phyloP scores from a whole-genome alignment of 2,329 filamentous ascomycete genomes.

The Cordyceps militaris region DNA sequence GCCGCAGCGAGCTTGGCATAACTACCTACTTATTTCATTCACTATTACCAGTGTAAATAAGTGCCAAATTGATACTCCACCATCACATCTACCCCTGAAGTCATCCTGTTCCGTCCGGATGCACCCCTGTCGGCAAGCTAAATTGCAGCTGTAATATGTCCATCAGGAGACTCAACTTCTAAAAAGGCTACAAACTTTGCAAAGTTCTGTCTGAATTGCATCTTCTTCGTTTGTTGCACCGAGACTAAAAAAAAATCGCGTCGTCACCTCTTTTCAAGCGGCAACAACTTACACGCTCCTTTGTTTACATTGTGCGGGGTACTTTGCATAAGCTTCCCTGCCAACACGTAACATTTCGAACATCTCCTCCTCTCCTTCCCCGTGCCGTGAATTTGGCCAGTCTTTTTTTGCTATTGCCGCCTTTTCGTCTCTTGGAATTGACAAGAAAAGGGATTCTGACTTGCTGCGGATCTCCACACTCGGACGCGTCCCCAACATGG shows the following conservation, averaged over 20 bases:
- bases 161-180: background rate
- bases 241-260: background rate
- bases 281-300: background rate
- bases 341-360: background rate
- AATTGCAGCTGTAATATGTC: background rate
- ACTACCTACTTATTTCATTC: too few species aligned
- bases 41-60: too few species aligned
- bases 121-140: too few species aligned
- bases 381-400: background rate
- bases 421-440: background rate
- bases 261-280: background rate
- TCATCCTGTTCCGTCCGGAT: background rate
- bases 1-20: too few species aligned
- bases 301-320: conserved; percentile 11
- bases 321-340: background rate
- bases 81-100: background rate
- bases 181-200: background rate
- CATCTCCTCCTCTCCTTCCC: background rate
- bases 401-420: background rate
- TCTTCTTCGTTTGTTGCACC: background rate
- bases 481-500: conserved; percentile 20
- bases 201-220: background rate
- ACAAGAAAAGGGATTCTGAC: background rate
- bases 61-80: background rate
- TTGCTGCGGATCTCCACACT: background rate